Conservation (phyloP, 306 rosid genomes). For the Cucurbita ficifolia region DNA sequence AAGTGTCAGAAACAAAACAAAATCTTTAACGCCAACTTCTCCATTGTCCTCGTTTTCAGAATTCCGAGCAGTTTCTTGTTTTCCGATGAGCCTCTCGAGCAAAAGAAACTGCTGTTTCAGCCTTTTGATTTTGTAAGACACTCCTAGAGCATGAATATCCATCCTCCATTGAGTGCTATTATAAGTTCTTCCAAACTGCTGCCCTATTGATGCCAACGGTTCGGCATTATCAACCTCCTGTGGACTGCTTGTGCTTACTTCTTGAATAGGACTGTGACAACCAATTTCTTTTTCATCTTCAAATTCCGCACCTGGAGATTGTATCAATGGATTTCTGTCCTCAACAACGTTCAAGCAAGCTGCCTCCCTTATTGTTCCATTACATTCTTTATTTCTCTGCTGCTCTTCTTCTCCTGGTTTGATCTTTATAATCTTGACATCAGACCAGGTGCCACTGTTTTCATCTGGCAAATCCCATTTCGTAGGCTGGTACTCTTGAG, state of each 20-base stretch:
- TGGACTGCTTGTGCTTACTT: constrained; percentile 12
- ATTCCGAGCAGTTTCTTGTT: constrained; percentile 31
- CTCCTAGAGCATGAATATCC: constrained; percentile 89
- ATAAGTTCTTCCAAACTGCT: constrained; percentile 11
- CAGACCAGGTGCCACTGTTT: constrained; percentile 27
- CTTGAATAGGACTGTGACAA: constrained; percentile 9
- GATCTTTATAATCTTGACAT: constrained; percentile 30
- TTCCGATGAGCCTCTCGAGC: constrained; percentile 73
- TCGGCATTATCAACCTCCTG: constrained; percentile 9
- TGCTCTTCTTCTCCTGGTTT: constrained; percentile 30
- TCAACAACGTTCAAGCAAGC: not conserved
- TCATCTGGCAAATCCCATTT: constrained; percentile 23
- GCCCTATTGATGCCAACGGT: constrained; percentile 8
- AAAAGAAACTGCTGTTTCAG: constrained; percentile 74
- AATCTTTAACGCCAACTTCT: constrained; percentile 32
- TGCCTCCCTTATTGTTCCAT: constrained; percentile 16
- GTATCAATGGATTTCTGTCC: constrained; percentile 4
- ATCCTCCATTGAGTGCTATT: constrained; percentile 46
- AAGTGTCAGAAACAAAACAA: constrained; percentile 32
- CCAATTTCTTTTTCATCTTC: constrained; percentile 19
- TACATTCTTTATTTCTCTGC: constrained; percentile 27
- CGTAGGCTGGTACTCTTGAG: constrained; percentile 16
- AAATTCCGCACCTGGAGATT: constrained; percentile 22
- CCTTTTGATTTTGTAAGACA: constrained; percentile 87
- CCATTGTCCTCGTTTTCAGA: constrained; percentile 27